Conservation (phyloP, 805 yeast genomes). For the Candida golubevii region DNA sequence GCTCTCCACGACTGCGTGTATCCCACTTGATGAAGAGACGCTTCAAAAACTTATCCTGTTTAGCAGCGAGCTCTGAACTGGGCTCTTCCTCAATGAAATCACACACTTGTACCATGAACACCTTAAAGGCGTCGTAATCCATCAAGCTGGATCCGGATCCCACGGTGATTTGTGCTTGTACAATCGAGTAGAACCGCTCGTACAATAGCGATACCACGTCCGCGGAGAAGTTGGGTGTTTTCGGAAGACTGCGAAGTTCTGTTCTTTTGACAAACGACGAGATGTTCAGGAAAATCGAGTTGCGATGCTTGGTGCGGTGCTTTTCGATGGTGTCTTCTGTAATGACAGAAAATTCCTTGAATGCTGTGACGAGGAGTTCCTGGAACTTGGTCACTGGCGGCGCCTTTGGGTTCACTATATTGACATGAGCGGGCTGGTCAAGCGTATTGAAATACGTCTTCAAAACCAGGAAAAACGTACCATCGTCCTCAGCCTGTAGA, state of each 20-base stretch:
- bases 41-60: conserved; percentile 46
- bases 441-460: conserved; percentile 76
- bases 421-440: conserved; percentile 76
- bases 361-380: conserved; percentile 84
- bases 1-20: conserved; percentile 45
- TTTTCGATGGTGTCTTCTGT: conserved; percentile 69
- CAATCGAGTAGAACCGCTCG: conserved; percentile 76
- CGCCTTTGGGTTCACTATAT: conserved; percentile 57
- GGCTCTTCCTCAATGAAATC: conserved; percentile 57
- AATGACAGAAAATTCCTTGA: conserved; percentile 80
- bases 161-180: conserved; percentile 55
- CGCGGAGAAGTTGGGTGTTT: conserved; percentile 54
- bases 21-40: conserved; percentile 74
- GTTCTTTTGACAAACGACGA: conserved; percentile 90
- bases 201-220: conserved; percentile 68
- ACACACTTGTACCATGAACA: conserved; percentile 73
- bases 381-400: conserved; percentile 79
- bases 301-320: conserved; percentile 66
- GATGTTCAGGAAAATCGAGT: conserved; percentile 77
- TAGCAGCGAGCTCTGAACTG: conserved; percentile 24
- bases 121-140: conserved; percentile 66
- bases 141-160: conserved; percentile 58
- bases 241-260: conserved; percentile 81
- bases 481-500: conserved; percentile 81
- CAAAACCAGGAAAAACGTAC: conserved; percentile 79